A percentile compares a stretch with the other conserved stretches of the same genome.
These are phyloP conservation scores for Mycena kentingensis DNA, from an alignment of 768 basidiomycete species.

Conservation along the genomic window DNA sequence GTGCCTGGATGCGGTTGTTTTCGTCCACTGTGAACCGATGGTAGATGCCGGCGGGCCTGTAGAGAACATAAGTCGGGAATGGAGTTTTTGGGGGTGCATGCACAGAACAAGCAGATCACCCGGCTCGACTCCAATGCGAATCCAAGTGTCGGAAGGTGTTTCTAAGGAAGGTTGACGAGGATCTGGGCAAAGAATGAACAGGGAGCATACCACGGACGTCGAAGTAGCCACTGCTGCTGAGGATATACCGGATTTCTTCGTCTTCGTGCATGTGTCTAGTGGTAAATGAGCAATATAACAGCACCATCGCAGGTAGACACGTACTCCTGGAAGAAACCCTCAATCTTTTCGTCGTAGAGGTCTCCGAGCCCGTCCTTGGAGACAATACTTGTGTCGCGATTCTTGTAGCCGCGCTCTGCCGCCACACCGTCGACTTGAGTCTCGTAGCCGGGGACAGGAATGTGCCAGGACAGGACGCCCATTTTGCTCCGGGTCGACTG, in stretches of 20 bases:
- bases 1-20: slow-evolving; percentile 66
- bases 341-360: background rate
- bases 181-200: background rate
- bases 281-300: background rate
- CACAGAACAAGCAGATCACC: slow-evolving; percentile 73
- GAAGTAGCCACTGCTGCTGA: background rate
- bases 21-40: slow-evolving; percentile 92
- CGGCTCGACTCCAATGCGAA: slow-evolving; percentile 69
- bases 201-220: background rate
- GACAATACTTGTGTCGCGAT: slow-evolving; percentile 6
- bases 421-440: slow-evolving; percentile 1
- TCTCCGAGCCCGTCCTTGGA: slow-evolving; percentile 8
- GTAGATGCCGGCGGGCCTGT: slow-evolving; percentile 86
- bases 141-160: slow-evolving; percentile 69
- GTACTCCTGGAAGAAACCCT: slow-evolving; percentile 1
- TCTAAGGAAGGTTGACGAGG: slow-evolving; percentile 41
- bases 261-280: background rate
- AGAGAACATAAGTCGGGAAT: too few species aligned
- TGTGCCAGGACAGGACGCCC: background rate
- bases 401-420: slow-evolving; percentile 4
- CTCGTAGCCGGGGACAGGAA: slow-evolving; percentile 1
- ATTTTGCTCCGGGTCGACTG: background rate
- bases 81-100: too few species aligned
- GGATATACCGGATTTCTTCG: background rate
- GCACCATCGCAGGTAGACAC: background rate